phyloP scores from a whole-genome alignment of 495 filamentous ascomycete genomes.

The Penicillium verhagenii region DNA sequence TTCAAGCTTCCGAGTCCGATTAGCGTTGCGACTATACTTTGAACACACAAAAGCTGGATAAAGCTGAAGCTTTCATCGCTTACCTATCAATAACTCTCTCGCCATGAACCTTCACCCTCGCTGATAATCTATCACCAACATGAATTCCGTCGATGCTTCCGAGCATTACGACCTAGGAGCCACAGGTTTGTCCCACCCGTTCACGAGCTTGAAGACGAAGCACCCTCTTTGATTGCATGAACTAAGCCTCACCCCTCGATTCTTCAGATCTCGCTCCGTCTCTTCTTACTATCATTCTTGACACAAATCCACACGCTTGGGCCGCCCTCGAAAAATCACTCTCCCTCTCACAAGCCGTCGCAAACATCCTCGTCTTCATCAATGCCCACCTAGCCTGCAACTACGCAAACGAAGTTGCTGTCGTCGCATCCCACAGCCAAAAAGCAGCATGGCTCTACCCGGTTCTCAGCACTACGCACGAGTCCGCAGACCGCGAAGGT shows the following conservation, averaged over 20 bases:
- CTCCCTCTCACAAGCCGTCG: slow-evolving; percentile 78
- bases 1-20: neutral
- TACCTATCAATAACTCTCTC: slow-evolving; percentile 5
- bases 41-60: neutral
- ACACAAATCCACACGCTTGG: slow-evolving; percentile 97
- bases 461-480: slow-evolving; percentile 14
- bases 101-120: slow-evolving; percentile 14
- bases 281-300: slow-evolving; percentile 85
- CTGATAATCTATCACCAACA: slow-evolving; percentile 39
- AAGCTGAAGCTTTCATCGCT: neutral
- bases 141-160: slow-evolving; percentile 89
- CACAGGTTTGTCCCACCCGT: slow-evolving; percentile 7
- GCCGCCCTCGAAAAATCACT: slow-evolving; percentile 70
- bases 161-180: slow-evolving; percentile 68
- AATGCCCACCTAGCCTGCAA: slow-evolving; percentile 93
- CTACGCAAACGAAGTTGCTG: slow-evolving; percentile 86
- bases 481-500: slow-evolving; percentile 32
- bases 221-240: neutral
- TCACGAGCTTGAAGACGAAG: neutral
- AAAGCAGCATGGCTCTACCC: slow-evolving; percentile 90
- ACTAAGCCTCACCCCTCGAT: neutral
- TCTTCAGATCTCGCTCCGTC: slow-evolving; percentile 71
- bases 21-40: neutral
- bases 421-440: slow-evolving; percentile 86
- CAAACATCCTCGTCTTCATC: slow-evolving; percentile 92